Conservation (phyloP, 805 yeast species). For the Saturnispora zaruensis region DNA sequence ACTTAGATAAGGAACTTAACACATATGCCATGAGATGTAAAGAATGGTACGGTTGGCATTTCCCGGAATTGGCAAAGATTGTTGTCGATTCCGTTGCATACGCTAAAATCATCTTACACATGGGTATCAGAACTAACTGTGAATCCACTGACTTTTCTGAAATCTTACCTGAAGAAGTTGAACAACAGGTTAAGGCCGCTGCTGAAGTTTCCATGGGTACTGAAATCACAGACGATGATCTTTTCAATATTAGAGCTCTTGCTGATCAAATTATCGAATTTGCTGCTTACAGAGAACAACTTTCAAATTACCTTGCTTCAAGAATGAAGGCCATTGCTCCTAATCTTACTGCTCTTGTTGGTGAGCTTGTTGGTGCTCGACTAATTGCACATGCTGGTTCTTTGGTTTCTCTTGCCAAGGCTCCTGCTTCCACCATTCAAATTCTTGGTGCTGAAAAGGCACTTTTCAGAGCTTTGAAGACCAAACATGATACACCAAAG, state of each 20-base stretch:
- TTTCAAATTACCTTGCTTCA: slow-evolving; percentile 80
- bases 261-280: slow-evolving; percentile 96
- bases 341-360: slow-evolving; percentile 88
- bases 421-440: slow-evolving; percentile 98
- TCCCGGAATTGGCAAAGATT: slow-evolving; percentile 98
- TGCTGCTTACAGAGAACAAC: slow-evolving; percentile 92
- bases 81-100: slow-evolving; percentile 92
- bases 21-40: slow-evolving; percentile 98
- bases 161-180: slow-evolving; percentile 87
- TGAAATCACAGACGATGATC: slow-evolving; percentile 87
- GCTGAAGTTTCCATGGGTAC: slow-evolving; percentile 99
- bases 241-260: slow-evolving; percentile 77
- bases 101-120: slow-evolving; percentile 85
- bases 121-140: slow-evolving; percentile 93
- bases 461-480: slow-evolving; percentile 94
- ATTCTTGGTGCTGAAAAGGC: slow-evolving; percentile 99
- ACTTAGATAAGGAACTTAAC: slow-evolving; percentile 93
- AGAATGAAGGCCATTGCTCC: slow-evolving; percentile 99
- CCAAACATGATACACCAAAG: slow-evolving; percentile 97
- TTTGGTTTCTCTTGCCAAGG: slow-evolving; percentile 87
- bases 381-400: slow-evolving; percentile 97
- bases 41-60: slow-evolving; percentile 99
- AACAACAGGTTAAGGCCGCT: slow-evolving; percentile 86
- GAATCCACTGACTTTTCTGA: slow-evolving; percentile 83
- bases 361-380: slow-evolving; percentile 98